Evolutionary conservation across 352 stramenopile genomes (phyloP).

Genomic region (Globisporangium paddicum): DNA sequence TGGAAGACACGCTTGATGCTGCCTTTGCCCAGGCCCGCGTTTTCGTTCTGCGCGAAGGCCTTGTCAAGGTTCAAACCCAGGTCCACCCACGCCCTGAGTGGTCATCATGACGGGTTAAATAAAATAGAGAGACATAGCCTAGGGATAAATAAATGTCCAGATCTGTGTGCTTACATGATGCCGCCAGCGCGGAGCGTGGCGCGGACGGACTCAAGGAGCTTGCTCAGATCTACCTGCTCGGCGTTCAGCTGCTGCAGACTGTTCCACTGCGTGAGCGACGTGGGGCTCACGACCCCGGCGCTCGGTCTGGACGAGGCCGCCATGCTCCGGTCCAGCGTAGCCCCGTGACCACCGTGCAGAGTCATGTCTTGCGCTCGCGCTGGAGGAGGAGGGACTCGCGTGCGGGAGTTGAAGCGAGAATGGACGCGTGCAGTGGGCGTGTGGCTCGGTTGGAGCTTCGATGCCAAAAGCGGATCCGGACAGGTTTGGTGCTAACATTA

Average conservation of each 20-base stretch:
- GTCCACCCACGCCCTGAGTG: constrained; percentile 44
- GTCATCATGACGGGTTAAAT: no score
- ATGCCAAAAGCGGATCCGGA: no score
- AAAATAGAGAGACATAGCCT: not conserved
- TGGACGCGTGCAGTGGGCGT: not conserved
- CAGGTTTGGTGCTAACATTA: no score
- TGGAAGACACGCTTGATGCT: constrained; percentile 56
- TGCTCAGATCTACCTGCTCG: constrained; percentile 47
- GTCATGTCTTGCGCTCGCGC: not conserved
- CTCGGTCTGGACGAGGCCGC: not conserved
- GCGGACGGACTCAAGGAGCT: constrained; percentile 38
- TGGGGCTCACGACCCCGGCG: constrained; percentile 10
- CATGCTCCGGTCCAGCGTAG: not conserved
- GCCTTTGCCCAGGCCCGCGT: constrained; percentile 35
- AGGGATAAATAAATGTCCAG: not conserved
- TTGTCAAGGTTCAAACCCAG: constrained; percentile 48
- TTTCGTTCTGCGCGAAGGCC: constrained; percentile 30
- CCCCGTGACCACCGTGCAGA: constrained; percentile 1
- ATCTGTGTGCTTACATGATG: constrained; percentile 31
- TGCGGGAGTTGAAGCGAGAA: not conserved
- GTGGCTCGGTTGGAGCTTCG: not conserved
- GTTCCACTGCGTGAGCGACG: constrained; percentile 74
- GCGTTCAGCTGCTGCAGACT: constrained; percentile 58
- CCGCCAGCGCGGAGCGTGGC: constrained; percentile 34
- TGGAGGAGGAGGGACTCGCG: not conserved